Evolutionary conservation across 306 rosid species (phyloP).

Genomic region (Leucaena leucocephala): DNA sequence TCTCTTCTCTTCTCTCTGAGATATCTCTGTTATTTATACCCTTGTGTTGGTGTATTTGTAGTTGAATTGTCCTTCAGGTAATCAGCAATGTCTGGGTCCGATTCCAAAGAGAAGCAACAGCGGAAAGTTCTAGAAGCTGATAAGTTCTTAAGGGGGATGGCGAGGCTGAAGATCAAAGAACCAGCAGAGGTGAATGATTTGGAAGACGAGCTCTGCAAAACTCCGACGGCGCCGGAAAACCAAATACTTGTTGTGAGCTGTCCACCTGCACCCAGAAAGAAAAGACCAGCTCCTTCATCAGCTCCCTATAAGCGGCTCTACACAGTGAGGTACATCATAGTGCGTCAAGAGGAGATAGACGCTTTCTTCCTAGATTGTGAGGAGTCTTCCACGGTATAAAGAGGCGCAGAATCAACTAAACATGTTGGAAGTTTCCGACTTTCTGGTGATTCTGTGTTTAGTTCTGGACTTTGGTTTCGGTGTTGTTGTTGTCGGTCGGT

Average conservation of each 20-base stretch:
- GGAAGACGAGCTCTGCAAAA: slow-evolving; percentile 38
- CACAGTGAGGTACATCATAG: slow-evolving; percentile 34
- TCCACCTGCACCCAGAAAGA: slow-evolving; percentile 55
- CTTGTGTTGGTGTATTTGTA: neutral
- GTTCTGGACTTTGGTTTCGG: neutral
- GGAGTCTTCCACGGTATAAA: slow-evolving; percentile 30
- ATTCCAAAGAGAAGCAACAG: neutral
- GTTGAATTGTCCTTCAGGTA: neutral
- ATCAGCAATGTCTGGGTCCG: neutral
- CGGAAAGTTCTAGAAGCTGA: neutral
- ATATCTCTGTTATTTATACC: neutral
- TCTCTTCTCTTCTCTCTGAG: neutral
- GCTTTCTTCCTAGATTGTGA: slow-evolving; percentile 38
- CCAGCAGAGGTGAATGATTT: neutral
- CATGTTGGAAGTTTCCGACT: neutral
- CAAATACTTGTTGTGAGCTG: slow-evolving; percentile 36
- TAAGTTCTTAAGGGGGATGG: slow-evolving; percentile 8
- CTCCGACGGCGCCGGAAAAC: slow-evolving; percentile 46
- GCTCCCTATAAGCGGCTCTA: neutral
- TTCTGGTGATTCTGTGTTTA: neutral
- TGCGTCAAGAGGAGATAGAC: slow-evolving; percentile 40
- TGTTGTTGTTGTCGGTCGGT: neutral
- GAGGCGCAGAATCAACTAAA: slow-evolving; percentile 28
- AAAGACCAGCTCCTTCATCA: neutral
- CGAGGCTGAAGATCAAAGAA: neutral